Percentiles rank a stretch among this genome's conserved stretches.
phyloP scores from a whole-genome alignment of 202 grass and related monocot species.

The Carex arenaria region DNA sequence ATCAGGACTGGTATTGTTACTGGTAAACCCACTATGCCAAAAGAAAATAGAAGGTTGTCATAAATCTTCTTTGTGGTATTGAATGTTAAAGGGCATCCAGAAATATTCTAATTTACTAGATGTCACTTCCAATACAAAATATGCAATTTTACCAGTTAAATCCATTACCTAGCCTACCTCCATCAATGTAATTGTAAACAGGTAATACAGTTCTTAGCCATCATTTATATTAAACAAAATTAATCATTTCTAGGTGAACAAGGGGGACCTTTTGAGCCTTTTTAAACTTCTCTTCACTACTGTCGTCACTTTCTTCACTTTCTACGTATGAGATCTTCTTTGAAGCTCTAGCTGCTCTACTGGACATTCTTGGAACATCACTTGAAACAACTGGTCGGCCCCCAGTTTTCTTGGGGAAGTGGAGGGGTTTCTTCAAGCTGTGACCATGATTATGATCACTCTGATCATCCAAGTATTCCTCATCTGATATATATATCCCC shows the following conservation, averaged over 20 bases:
- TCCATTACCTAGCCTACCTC: neutral
- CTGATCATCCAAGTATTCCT: slow-evolving; percentile 83
- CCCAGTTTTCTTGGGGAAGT: slow-evolving; percentile 46
- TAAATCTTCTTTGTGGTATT: neutral
- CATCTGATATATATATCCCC: slow-evolving; percentile 58
- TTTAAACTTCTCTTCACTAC: slow-evolving; percentile 52
- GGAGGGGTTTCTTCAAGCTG: slow-evolving; percentile 42
- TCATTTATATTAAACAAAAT: neutral
- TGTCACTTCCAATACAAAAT: neutral
- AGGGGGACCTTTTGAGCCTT: slow-evolving; percentile 74
- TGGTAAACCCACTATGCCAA: neutral
- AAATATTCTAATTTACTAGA: neutral
- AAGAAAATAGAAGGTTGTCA: neutral
- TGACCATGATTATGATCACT: slow-evolving; percentile 57
- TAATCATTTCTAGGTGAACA: neutral
- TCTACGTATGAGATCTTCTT: slow-evolving; percentile 96
- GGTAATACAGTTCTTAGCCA: neutral
- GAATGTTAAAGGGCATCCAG: neutral
- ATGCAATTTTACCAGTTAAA: neutral
- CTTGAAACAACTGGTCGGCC: slow-evolving; percentile 26
- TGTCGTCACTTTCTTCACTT: slow-evolving; percentile 93
- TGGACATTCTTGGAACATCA: slow-evolving; percentile 71
- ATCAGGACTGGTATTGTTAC: neutral
- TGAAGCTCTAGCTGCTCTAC: slow-evolving; percentile 52
- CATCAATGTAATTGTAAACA: neutral